Conservation (phyloP, 225 moss, liverwort and hornwort genomes). For the Sphagnum contortum region DNA sequence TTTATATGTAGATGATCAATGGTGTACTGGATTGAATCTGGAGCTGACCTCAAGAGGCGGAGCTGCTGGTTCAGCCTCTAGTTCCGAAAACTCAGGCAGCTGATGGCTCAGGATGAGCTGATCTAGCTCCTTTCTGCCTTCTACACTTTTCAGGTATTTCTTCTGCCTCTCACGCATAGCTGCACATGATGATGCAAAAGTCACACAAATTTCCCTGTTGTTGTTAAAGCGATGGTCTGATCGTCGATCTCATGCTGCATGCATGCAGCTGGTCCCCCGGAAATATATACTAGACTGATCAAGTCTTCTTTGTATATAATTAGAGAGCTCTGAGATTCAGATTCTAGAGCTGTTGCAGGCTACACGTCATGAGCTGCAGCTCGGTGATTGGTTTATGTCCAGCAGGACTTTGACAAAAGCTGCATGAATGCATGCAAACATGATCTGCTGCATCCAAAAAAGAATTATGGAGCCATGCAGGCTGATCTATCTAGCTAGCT, state of each 20-base stretch:
- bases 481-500: too few relatives aligned
- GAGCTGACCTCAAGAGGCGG: neutral
- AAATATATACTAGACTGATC: neutral
- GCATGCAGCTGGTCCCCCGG: neutral
- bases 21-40: neutral
- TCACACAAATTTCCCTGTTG: neutral
- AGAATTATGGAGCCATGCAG: too few relatives aligned
- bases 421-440: too few relatives aligned
- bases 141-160: neutral
- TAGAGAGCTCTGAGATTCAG: neutral
- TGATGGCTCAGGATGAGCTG: neutral
- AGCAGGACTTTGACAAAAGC: too few relatives aligned
- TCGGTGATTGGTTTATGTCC: too few relatives aligned
- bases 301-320: neutral
- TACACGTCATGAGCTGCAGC: too few relatives aligned
- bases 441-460: too few relatives aligned
- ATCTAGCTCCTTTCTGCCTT: neutral
- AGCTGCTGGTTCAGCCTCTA: neutral
- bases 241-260: too few relatives aligned
- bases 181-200: neutral
- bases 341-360: neutral
- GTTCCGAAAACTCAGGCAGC: neutral
- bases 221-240: too few relatives aligned
- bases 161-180: slow-evolving; percentile 2
- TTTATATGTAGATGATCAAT: neutral